phyloP scores from a whole-genome alignment of 2,329 filamentous ascomycete species.

The Didymella segeticola region DNA sequence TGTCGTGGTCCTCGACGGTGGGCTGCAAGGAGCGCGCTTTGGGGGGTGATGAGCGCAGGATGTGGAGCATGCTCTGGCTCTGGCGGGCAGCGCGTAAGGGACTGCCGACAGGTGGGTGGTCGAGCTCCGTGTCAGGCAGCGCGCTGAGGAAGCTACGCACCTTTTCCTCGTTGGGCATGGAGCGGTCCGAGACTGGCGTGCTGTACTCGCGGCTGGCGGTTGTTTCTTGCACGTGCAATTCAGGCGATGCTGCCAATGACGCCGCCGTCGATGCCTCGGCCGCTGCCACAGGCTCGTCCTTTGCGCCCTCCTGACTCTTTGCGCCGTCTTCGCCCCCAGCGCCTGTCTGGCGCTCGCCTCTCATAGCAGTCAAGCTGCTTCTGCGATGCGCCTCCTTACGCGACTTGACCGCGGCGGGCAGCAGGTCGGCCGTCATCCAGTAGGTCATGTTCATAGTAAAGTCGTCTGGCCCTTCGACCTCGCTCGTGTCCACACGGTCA shows the following conservation, averaged over 20 bases:
- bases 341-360: conserved; percentile 26
- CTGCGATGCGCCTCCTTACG: conserved; percentile 38
- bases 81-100: conserved; percentile 34
- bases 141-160: conserved; percentile 48
- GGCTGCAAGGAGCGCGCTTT: conserved; percentile 44
- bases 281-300: conserved; percentile 7
- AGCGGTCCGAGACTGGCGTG: conserved; percentile 36
- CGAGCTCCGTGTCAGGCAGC: conserved; percentile 45
- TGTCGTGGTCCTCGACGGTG: conserved; percentile 48
- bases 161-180: conserved; percentile 49
- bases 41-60: conserved; percentile 33
- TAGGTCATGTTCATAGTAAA: conserved; percentile 54
- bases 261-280: conserved; percentile 21
- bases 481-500: conserved; percentile 49
- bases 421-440: conserved; percentile 50
- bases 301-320: background rate
- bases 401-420: conserved; percentile 38
- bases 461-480: conserved; percentile 51
- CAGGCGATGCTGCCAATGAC: conserved; percentile 22
- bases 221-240: conserved; percentile 33
- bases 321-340: conserved; percentile 24
- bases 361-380: conserved; percentile 19
- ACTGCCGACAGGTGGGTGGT: conserved; percentile 34
- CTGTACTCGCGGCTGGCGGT: conserved; percentile 29
- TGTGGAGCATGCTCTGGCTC: conserved; percentile 37